These are phyloP conservation scores for Penicillium salamii DNA, from an alignment of 495 filamentous ascomycete species.

Conservation along the genomic window DNA sequence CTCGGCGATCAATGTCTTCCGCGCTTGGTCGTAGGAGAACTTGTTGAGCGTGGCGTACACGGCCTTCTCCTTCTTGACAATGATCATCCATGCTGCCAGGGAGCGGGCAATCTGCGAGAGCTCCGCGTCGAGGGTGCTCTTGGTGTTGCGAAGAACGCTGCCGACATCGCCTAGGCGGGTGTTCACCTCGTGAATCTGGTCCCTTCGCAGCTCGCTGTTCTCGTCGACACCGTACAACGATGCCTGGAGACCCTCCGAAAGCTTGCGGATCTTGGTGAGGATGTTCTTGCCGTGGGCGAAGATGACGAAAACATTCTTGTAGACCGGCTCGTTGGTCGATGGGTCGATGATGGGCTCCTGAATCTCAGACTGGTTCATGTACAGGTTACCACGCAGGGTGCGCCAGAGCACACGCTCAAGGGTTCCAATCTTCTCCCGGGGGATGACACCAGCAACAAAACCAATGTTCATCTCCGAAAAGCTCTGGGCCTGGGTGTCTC, in stretches of 20 bases:
- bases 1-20: slow-evolving; percentile 95
- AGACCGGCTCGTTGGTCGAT: slow-evolving; percentile 79
- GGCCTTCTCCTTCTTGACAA: slow-evolving; percentile 97
- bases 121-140: slow-evolving; percentile 89
- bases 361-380: slow-evolving; percentile 99
- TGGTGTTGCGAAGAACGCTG: slow-evolving; percentile 93
- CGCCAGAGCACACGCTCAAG: slow-evolving; percentile 98
- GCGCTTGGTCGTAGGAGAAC: slow-evolving; percentile 92
- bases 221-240: slow-evolving; percentile 96
- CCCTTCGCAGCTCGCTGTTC: slow-evolving; percentile 86
- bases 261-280: slow-evolving; percentile 96
- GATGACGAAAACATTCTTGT: slow-evolving; percentile 99
- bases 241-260: slow-evolving; percentile 93
- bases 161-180: slow-evolving; percentile 83
- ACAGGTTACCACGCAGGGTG: slow-evolving; percentile 93
- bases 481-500: slow-evolving; percentile 70
- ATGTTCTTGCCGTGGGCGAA: slow-evolving; percentile 99
- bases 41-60: slow-evolving; percentile 96
- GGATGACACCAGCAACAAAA: slow-evolving; percentile 98
- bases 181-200: slow-evolving; percentile 97
- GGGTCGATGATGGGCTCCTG: slow-evolving; percentile 93
- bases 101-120: slow-evolving; percentile 87
- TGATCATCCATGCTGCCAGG: slow-evolving; percentile 91
- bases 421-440: slow-evolving; percentile 84
- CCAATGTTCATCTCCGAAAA: slow-evolving; percentile 98